Percentiles rank a stretch among this genome's conserved stretches.
These are phyloP conservation scores for Volutella citrinella DNA, from an alignment of 2,329 filamentous ascomycete genomes.

Conservation along the genomic window DNA sequence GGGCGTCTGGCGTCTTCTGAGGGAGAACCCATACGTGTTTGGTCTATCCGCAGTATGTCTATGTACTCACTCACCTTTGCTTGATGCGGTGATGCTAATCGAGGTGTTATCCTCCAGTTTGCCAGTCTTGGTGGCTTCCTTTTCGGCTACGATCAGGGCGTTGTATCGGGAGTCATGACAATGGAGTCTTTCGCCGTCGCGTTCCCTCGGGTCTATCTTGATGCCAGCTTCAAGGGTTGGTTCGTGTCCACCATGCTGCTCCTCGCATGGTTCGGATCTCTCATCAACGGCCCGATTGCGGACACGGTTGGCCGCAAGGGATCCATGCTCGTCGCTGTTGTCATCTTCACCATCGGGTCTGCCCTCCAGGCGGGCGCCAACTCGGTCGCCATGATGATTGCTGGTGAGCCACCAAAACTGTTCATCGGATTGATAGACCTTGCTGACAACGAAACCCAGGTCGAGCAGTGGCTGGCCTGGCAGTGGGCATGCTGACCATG, in stretches of 20 bases:
- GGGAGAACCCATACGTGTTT: slow-evolving; percentile 42
- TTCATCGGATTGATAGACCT: background rate
- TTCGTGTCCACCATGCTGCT: slow-evolving; percentile 49
- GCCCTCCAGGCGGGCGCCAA: slow-evolving; percentile 41
- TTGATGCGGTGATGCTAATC: too few species aligned
- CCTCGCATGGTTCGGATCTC: slow-evolving; percentile 47
- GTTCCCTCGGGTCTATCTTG: slow-evolving; percentile 34
- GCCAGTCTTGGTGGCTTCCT: slow-evolving; percentile 40
- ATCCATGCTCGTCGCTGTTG: slow-evolving; percentile 33
- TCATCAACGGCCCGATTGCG: slow-evolving; percentile 39
- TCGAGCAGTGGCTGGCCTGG: slow-evolving; percentile 42
- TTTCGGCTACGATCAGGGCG: slow-evolving; percentile 49
- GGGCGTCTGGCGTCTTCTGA: slow-evolving; percentile 24
- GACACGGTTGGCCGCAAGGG: slow-evolving; percentile 33
- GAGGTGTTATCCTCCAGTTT: slow-evolving; percentile 16
- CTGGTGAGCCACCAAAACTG: slow-evolving; percentile 23
- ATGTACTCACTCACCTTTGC: too few species aligned
- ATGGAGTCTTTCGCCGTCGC: slow-evolving; percentile 41
- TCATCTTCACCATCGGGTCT: slow-evolving; percentile 39
- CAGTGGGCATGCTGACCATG: slow-evolving; percentile 39
- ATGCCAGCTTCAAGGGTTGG: slow-evolving; percentile 49
- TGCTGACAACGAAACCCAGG: slow-evolving; percentile 21
- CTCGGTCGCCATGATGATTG: slow-evolving; percentile 38
- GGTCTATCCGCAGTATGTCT: slow-evolving; percentile 39
- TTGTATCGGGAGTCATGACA: slow-evolving; percentile 43